A percentile compares a stretch with the other conserved stretches of the same genome.
Conservation (phyloP, 805 yeast genomes). For the Ogataea pilisensis region DNA sequence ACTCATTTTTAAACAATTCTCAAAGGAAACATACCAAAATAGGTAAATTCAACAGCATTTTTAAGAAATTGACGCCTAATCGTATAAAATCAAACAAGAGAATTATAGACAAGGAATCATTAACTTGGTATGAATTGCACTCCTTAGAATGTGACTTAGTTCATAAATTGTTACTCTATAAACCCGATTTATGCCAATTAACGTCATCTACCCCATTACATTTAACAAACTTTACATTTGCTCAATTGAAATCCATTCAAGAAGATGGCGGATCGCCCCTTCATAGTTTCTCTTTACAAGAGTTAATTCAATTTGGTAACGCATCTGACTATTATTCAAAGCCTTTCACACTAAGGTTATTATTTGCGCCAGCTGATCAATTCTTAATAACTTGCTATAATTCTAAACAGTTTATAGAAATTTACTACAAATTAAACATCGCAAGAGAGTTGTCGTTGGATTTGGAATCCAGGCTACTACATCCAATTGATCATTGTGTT, state of each 20-base stretch:
- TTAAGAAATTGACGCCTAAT: not conserved
- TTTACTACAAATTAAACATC: slow-evolving; percentile 30
- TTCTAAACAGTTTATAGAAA: slow-evolving; percentile 22
- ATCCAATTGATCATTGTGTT: slow-evolving; percentile 28
- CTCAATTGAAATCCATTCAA: slow-evolving; percentile 6
- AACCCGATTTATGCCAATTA: slow-evolving; percentile 10
- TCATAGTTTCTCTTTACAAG: slow-evolving; percentile 28
- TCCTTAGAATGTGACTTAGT: slow-evolving; percentile 7
- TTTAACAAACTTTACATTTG: slow-evolving; percentile 4
- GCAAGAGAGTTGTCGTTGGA: slow-evolving; percentile 32
- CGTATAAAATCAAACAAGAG: not conserved
- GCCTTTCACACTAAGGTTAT: slow-evolving; percentile 30
- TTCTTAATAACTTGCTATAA: slow-evolving; percentile 27
- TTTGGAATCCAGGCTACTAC: slow-evolving; percentile 21
- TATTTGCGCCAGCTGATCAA: slow-evolving; percentile 25
- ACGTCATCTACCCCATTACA: slow-evolving; percentile 3
- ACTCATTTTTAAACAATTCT: not conserved
- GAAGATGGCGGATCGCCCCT: slow-evolving; percentile 3
- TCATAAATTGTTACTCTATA: slow-evolving; percentile 9
- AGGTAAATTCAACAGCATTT: not conserved
- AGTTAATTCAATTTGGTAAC: slow-evolving; percentile 28
- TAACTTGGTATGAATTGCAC: slow-evolving; percentile 5
- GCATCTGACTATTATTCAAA: slow-evolving; percentile 26
- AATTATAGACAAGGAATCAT: not conserved
- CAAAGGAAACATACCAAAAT: not conserved